Conservation (phyloP, 2,329 filamentous ascomycete genomes). For the Delphinella strobiligena region DNA sequence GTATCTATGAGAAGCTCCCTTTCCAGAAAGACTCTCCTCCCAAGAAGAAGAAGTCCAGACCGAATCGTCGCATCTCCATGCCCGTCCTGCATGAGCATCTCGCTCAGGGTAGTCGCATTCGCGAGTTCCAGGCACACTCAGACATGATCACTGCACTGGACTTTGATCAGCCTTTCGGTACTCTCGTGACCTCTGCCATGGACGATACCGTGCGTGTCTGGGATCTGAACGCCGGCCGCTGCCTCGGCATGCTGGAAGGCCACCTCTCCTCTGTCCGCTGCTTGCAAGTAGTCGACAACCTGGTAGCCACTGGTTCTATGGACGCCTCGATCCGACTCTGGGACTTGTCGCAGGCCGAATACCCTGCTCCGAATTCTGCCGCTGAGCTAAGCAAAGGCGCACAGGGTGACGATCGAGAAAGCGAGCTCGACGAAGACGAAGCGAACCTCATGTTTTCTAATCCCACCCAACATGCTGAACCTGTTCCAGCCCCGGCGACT, state of each 20-base stretch:
- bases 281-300: constrained; percentile 88
- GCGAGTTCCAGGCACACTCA: constrained; percentile 76
- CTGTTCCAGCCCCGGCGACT: constrained; percentile 47
- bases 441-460: constrained; percentile 11
- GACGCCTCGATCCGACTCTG: constrained; percentile 90
- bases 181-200: constrained; percentile 79
- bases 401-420: constrained; percentile 29
- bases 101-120: constrained; percentile 76
- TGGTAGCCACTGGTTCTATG: constrained; percentile 86
- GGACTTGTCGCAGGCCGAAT: constrained; percentile 83
- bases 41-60: constrained; percentile 39
- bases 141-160: constrained; percentile 84
- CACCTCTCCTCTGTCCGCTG: constrained; percentile 89
- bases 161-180: constrained; percentile 95
- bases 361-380: constrained; percentile 46
- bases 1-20: constrained; percentile 88
- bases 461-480: constrained; percentile 9
- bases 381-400: constrained; percentile 23
- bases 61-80: constrained; percentile 68
- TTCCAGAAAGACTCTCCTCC: constrained; percentile 36
- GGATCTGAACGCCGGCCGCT: constrained; percentile 88
- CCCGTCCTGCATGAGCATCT: constrained; percentile 93
- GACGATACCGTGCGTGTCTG: constrained; percentile 93
- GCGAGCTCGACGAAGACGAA: constrained; percentile 39
- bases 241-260: constrained; percentile 82